These are phyloP conservation scores for Arxiozyma telluris DNA, from an alignment of 1,139 yeast species.

Conservation along the genomic window DNA sequence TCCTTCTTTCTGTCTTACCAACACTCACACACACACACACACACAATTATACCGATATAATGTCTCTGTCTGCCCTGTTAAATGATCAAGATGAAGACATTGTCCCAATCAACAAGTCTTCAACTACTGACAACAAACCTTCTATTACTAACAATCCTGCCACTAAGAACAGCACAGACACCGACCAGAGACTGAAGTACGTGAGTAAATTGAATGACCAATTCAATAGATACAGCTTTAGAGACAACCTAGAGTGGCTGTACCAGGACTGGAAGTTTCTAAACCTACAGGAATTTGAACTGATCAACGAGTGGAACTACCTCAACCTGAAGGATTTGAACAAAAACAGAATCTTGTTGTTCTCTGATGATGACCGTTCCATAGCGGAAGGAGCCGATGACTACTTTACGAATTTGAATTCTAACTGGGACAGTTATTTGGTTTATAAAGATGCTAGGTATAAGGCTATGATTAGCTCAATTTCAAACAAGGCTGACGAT, in stretches of 20 bases:
- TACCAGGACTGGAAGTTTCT: constrained; percentile 31
- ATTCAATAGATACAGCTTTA: constrained; percentile 15
- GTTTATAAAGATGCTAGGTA: constrained; percentile 1
- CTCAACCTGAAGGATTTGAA: background rate
- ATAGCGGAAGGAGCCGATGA: background rate
- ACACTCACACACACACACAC: no score
- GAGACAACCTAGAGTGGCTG: constrained; percentile 23
- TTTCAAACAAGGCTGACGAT: background rate
- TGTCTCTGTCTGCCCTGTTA: constrained; percentile 25
- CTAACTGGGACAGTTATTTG: background rate
- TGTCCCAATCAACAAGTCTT: background rate
- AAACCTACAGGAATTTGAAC: constrained; percentile 29
- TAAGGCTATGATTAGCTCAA: background rate
- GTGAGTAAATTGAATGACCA: constrained; percentile 16
- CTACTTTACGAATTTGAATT: background rate
- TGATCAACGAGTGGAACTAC: constrained; percentile 29
- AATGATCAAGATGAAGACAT: constrained; percentile 20
- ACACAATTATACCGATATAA: constrained; percentile 1
- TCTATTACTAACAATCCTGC: no score
- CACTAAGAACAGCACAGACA: background rate
- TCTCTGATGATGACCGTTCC: background rate
- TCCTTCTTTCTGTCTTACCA: background rate
- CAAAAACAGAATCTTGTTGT: background rate
- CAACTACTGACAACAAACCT: background rate
- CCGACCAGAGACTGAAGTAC: constrained; percentile 4